Base-by-base conservation (phyloP, 176 grass and related monocot species). In the Typha latifolia region DNA sequence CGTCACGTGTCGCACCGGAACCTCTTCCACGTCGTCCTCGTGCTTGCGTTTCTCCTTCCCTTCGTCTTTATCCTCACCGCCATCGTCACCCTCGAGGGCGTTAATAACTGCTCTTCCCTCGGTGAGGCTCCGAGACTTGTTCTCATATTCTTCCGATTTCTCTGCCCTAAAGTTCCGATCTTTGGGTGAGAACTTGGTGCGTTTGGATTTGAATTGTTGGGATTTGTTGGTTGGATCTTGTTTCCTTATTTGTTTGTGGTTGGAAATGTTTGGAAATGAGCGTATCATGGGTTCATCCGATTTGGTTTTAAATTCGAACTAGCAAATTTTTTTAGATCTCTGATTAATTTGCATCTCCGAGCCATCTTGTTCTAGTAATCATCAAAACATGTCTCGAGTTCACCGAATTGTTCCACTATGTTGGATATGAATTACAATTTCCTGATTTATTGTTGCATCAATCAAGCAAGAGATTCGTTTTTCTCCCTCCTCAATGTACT, bases 31-130 rank as follows among this genome's bases (percentile, higher is more conserved):
- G 53, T 51, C 18, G 80, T 92, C 34, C 75, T 97, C 15, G 74
- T 82, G 69, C 84, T 90, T 51, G 62, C 72, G 23, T 74, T 74
- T 22, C 72, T 74, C 61, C 48, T 65, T 37, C 72, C 72, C 4
- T 74, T 74, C 14, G 61, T 74, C 52, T 72, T 96, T 81, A 87
- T 96, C 63, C 87, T 89, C 69, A 78, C 87, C 48, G 91, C 87
- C 31, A 76, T 96, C 23, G 84, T 88, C 32, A 88, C 81, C 51
- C 91, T 96, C 50, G 91, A 96, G 84, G 86, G 72, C 78, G 79
- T 86, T 27, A 86, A 75, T 81, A 90, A 90, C 72, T 96, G 91
- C 91, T 87, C 91, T 63, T 96, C 91, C 67, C 78, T 96, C 61
- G 91, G 91, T 96, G 71, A 87, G 14, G 34, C 9, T n/a, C 29